Percentiles rank a stretch among this genome's conserved stretches.
These are phyloP conservation scores for Phytomonas sp. DNA, from an alignment of 208 protist species.

Conservation along the genomic window DNA sequence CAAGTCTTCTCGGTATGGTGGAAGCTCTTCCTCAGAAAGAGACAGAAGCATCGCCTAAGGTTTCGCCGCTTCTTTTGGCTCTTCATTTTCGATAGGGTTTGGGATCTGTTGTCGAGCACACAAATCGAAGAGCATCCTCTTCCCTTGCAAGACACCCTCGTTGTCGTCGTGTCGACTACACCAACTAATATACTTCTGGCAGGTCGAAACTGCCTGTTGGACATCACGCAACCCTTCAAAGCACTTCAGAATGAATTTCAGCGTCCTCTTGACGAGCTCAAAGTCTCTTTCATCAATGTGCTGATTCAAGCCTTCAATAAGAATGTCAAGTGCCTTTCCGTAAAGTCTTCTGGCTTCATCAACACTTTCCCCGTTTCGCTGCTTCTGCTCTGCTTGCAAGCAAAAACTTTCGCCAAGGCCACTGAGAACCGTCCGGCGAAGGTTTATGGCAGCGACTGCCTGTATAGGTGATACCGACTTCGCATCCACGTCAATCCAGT, in stretches of 20 bases:
- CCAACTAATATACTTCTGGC: constrained; percentile 84
- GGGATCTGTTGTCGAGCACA: constrained; percentile 30
- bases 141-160: constrained; percentile 48
- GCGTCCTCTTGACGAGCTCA: constrained; percentile 60
- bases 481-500: constrained; percentile 82
- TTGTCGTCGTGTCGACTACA: constrained; percentile 69
- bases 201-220: constrained; percentile 67
- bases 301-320: constrained; percentile 74
- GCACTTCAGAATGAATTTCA: constrained; percentile 57
- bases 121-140: constrained; percentile 45
- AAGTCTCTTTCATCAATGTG: constrained; percentile 86
- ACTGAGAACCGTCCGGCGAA: constrained; percentile 67
- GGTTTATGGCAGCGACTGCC: constrained; percentile 77
- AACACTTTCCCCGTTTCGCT: background rate
- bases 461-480: constrained; percentile 80
- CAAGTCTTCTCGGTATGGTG: background rate
- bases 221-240: constrained; percentile 83
- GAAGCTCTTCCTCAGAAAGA: background rate
- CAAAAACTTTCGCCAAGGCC: constrained; percentile 54
- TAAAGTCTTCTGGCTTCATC: constrained; percentile 51
- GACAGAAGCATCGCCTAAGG: background rate
- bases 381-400: constrained; percentile 19
- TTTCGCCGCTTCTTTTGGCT: background rate
- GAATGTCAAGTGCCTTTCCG: constrained; percentile 70
- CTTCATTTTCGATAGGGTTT: background rate